Conservation (phyloP, 108 stramenopile species). For the Cyclotella kingstonii region DNA sequence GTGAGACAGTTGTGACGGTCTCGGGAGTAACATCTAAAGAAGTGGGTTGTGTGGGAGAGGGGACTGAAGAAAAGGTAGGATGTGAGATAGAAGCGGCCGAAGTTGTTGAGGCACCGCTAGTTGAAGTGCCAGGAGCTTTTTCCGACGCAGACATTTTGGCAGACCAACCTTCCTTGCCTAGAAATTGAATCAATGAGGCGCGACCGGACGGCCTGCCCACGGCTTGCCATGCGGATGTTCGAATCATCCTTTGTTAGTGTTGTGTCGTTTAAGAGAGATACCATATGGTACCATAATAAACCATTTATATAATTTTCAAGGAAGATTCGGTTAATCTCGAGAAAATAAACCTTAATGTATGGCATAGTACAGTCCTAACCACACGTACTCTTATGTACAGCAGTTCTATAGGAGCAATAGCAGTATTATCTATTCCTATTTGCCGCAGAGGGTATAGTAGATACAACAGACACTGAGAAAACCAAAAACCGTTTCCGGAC, state of each 20-base stretch:
- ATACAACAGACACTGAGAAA: too few relatives aligned
- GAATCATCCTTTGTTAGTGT: constrained; percentile 8
- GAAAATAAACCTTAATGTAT: too few relatives aligned
- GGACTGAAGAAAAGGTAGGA: constrained; percentile 39
- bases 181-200: constrained; percentile 72
- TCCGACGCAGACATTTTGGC: constrained; percentile 29
- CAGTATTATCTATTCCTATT: too few relatives aligned
- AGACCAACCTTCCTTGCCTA: constrained; percentile 89
- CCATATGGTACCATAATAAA: too few relatives aligned
- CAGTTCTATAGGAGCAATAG: too few relatives aligned
- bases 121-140: constrained; percentile 16
- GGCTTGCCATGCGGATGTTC: constrained; percentile 23
- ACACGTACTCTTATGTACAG: too few relatives aligned
- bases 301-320: too few relatives aligned
- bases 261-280: too few relatives aligned
- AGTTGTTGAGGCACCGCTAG: constrained; percentile 27
- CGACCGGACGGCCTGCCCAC: constrained; percentile 31
- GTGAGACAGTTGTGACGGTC: constrained; percentile 44
- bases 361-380: too few relatives aligned
- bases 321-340: too few relatives aligned
- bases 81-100: constrained; percentile 44
- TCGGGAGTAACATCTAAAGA: constrained; percentile 42
- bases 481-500: too few relatives aligned
- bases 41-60: constrained; percentile 41
- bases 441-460: too few relatives aligned